phyloP scores from a whole-genome alignment of 1,284 basidiomycete species.

The Naganishia albida region DNA sequence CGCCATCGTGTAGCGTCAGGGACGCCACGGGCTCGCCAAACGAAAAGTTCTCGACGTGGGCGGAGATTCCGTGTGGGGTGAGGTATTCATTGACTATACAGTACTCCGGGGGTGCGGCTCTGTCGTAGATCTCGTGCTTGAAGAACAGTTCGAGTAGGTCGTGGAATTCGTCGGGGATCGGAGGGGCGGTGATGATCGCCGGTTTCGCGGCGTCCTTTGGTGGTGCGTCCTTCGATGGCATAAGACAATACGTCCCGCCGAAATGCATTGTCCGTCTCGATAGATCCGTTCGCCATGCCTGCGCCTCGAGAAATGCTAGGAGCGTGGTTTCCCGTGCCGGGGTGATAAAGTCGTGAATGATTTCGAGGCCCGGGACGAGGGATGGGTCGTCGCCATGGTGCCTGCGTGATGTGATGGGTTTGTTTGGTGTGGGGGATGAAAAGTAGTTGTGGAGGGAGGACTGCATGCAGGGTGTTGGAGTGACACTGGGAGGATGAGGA shows the following conservation, averaged over 20 bases:
- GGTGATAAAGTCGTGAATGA: conserved; percentile 14
- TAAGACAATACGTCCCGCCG: conserved; percentile 28
- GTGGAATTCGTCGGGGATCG: conserved; percentile 15
- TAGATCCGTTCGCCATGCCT: conserved; percentile 28
- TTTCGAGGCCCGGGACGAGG: not conserved
- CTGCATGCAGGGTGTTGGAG: conserved; percentile 6
- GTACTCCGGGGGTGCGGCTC: conserved; percentile 11
- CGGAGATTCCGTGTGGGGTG: conserved; percentile 20
- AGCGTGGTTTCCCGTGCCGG: conserved; percentile 3
- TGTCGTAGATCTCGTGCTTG: conserved; percentile 17
- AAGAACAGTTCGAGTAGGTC: conserved; percentile 9
- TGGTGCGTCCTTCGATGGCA: not conserved
- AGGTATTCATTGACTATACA: conserved; percentile 30
- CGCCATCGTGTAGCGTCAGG: conserved; percentile 14
- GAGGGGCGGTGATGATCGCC: conserved; percentile 17
- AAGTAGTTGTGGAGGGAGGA: conserved; percentile 11
- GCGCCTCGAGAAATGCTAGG: conserved; percentile 11
- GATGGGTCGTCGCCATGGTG: not conserved
- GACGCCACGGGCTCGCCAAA: conserved; percentile 29
- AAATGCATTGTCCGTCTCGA: conserved; percentile 25
- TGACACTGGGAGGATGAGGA: too few species aligned
- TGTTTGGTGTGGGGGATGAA: not conserved
- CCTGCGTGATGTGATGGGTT: too few species aligned
- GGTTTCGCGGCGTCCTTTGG: conserved; percentile 8
- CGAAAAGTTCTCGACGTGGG: conserved; percentile 29